Evolutionary conservation across 2,329 filamentous ascomycete genomes (phyloP), one percentile per base, ranked within the genome.

Genomic region (Arthrobotrys sphaeroides): DNA sequence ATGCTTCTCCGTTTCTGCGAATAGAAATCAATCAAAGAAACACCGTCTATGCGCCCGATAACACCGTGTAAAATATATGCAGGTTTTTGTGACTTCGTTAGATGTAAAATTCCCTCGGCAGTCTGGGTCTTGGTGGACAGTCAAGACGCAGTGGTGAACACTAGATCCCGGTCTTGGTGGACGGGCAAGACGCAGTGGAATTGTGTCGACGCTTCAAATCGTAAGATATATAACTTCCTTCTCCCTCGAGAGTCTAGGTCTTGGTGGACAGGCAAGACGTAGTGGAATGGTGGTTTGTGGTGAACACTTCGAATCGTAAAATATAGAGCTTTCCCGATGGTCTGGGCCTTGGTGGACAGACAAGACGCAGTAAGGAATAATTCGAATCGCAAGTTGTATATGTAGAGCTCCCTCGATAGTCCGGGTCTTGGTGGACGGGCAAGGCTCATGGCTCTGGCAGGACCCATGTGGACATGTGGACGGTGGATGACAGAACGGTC

Each of bases 61-160:
- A 68, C 64, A 26, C 64, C 64, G 42, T 68, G 38, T 59, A 28
- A 36, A 68, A 55, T 3, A 53, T 16, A 68, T 60, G 64, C 51
- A 60, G 57, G 40, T 22, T 55, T 38, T 24, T 36, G 51, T 55
- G 20, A 55, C 31, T 55, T 55, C 51, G 51, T 55, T 36, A 55
- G 33, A 55, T 55, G 31, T 31, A 31, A 55, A 38, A 55, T 18
- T 55, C 36, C 28, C n/a, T 55, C 36, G n/a, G 24, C 12, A 33
- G 26, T 53, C 26, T 9, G 12, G 18, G 26, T n/a, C 45, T 28
- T 31, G 24, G 22, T 28, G 24, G 16, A 3, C 45, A 7, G 10
- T 12, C 45, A 28, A 49, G 45, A 16, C 10, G 16, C 22, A 16
- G 20, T 33, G n/a, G 26, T 20, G 47, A 53, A 33, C 47, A 53